Base-by-base conservation (phyloP, 371 early-diverging fungal genomes). In the Mortierella polycephala region DNA sequence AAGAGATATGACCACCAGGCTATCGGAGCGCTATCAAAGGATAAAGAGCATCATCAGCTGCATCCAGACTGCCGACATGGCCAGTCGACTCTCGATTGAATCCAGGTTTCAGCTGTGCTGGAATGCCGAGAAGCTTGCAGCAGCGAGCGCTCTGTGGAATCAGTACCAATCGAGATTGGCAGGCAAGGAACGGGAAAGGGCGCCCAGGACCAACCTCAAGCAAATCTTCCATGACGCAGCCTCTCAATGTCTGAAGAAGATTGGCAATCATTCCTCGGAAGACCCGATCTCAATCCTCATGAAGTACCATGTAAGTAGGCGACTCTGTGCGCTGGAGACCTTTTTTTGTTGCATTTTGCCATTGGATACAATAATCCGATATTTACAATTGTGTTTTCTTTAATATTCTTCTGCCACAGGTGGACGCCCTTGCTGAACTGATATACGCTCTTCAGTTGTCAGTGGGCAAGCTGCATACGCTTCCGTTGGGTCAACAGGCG, bases 91-190 rank as follows among this genome's bases (percentile, higher is more conserved):
- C 13, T 61, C 65, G 16, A 51, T 69, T 30, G 69, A 77, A 45
- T 69, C 72, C 23, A 52, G 79, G 46, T 77, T 77, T 52, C 64
- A 72, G 53, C 66, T 77, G 21, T 72, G 79, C 39, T 72, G 68
- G 73, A 61, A 62, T 45, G 62, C 72, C 4, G 79, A 77, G 52
- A 77, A 72, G 10, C 37, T 77, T 41, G 64, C 72, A 6, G 79
- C 79, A 0, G 79, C 73, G 0, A 68, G 65, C 37, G 62, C 69
- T 3, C 20, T 77, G 12, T 77, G 79, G 79, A 60, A n/a, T 2
- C 69, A 71, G 44, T 77, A 68, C 30, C 72, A 77, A 6, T 60
- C 53, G 14, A 64, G 53, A 47, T 41, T 69, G 66, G 53, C 50
- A 13, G 58, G 41, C 20, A 62, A 47, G 46, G 55, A 62, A 11